Percentiles rank a stretch among this genome's conserved stretches.
Conservation (phyloP, 1,139 yeast genomes). For the Arxiozyma heterogenica region DNA sequence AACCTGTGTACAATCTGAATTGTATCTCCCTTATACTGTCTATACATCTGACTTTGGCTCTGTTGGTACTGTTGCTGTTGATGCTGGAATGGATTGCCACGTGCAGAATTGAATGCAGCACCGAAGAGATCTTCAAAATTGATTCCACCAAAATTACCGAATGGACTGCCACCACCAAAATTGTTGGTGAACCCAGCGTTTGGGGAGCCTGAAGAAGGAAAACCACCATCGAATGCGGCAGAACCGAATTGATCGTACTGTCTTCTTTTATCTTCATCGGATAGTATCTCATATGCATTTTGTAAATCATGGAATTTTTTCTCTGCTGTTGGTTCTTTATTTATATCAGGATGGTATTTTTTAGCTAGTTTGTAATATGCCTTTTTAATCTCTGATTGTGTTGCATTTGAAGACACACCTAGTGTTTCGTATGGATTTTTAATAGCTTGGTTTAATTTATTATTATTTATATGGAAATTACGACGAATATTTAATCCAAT, state of each 20-base stretch:
- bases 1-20: conserved; percentile 71
- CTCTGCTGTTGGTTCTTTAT: conserved; percentile 83
- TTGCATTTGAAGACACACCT: conserved; percentile 67
- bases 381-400: conserved; percentile 79
- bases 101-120: conserved; percentile 51
- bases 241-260: conserved; percentile 92
- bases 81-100: conserved; percentile 22
- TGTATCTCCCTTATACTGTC: conserved; percentile 83
- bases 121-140: conserved; percentile 87
- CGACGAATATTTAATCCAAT: neutral
- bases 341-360: conserved; percentile 92
- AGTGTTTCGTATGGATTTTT: conserved; percentile 77
- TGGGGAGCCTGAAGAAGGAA: conserved; percentile 11
- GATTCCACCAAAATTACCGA: conserved; percentile 37
- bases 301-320: conserved; percentile 85
- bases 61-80: conserved; percentile 11
- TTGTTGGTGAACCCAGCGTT: conserved; percentile 54
- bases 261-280: conserved; percentile 77
- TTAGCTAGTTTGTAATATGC: conserved; percentile 91
- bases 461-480: conserved; percentile 5
- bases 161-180: conserved; percentile 39
- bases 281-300: conserved; percentile 84
- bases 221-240: conserved; percentile 61
- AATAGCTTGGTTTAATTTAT: conserved; percentile 14
- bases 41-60: conserved; percentile 35